Percentiles rank a stretch among this genome's conserved stretches.
Conservation (phyloP, 345 rosid species). For the Corchorus capsularis region DNA sequence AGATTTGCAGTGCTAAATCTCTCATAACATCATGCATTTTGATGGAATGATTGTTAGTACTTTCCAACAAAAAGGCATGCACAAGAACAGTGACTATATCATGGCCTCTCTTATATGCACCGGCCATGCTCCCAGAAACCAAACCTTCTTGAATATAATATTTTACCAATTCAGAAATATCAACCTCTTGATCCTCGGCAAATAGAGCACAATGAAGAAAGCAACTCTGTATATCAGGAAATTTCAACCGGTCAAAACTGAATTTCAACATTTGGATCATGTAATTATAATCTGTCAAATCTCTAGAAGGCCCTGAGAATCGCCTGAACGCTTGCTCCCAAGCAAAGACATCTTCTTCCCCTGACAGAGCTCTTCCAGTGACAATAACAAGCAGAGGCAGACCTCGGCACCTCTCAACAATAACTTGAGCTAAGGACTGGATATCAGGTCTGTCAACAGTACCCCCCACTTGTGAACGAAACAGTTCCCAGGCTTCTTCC, state of each 20-base stretch:
- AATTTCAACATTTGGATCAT: conserved; percentile 1
- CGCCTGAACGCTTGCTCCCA: conserved; percentile 29
- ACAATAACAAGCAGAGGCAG: conserved; percentile 18
- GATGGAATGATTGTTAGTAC: not conserved
- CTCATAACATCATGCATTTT: conserved; percentile 33
- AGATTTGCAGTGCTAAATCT: conserved; percentile 31
- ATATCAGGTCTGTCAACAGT: conserved; percentile 4
- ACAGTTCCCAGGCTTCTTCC: conserved; percentile 31
- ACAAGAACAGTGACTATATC: conserved; percentile 23
- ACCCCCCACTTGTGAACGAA: conserved; percentile 24
- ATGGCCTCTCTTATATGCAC: conserved; percentile 22
- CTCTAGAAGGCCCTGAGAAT: conserved; percentile 4
- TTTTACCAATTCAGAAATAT: conserved; percentile 15
- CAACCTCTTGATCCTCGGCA: conserved; percentile 9
- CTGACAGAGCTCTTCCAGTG: conserved; percentile 11
- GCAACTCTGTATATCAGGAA: conserved; percentile 21
- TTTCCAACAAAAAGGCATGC: conserved; percentile 23
- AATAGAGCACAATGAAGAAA: conserved; percentile 31
- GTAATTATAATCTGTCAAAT: not conserved
- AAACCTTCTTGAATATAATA: conserved; percentile 29
- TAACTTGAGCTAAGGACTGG: conserved; percentile 14
- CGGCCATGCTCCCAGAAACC: conserved; percentile 6
- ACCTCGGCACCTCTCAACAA: conserved; percentile 22
- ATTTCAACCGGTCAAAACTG: conserved; percentile 24
- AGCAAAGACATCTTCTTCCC: conserved; percentile 4